phyloP scores from a whole-genome alignment of 352 stramenopile genomes.

The Globisporangium alternatum region DNA sequence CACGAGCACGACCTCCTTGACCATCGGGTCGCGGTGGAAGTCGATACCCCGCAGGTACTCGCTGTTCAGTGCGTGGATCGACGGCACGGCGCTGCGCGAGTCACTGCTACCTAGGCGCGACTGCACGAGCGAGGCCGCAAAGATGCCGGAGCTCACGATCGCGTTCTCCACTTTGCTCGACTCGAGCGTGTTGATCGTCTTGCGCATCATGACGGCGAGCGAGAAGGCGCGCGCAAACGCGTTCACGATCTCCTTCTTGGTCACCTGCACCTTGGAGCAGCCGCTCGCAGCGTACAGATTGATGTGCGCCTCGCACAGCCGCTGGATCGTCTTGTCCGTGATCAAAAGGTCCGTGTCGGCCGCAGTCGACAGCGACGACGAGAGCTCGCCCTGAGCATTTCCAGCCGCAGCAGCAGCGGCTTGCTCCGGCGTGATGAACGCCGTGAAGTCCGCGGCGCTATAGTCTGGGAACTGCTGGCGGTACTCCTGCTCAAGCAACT shows the following conservation, averaged over 20 bases:
- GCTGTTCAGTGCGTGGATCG: slow-evolving; percentile 56
- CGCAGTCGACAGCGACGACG: slow-evolving; percentile 14
- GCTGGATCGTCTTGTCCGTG: slow-evolving; percentile 70
- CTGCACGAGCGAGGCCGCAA: slow-evolving; percentile 73
- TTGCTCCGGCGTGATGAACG: slow-evolving; percentile 52
- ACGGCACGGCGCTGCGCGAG: slow-evolving; percentile 35
- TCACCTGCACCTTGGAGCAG: slow-evolving; percentile 42
- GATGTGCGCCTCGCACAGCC: slow-evolving; percentile 65
- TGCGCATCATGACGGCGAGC: slow-evolving; percentile 61
- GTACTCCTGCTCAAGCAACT: slow-evolving; percentile 87
- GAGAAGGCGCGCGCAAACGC: slow-evolving; percentile 72
- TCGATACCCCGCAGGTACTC: slow-evolving; percentile 84
- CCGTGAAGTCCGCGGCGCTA: slow-evolving; percentile 58
- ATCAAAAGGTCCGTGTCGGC: slow-evolving; percentile 53
- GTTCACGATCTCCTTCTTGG: slow-evolving; percentile 44
- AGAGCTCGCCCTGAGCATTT: slow-evolving; percentile 13
- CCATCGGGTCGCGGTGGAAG: slow-evolving; percentile 94
- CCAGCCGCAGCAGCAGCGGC: background rate
- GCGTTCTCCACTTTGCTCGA: slow-evolving; percentile 44
- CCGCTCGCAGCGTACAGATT: slow-evolving; percentile 61
- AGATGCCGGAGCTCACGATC: slow-evolving; percentile 46
- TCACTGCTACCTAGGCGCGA: slow-evolving; percentile 50
- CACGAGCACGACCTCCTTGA: slow-evolving; percentile 90
- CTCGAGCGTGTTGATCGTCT: slow-evolving; percentile 57
- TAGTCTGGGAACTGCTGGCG: slow-evolving; percentile 94